These are phyloP conservation scores for Curvularia lunata DNA, from an alignment of 2,329 filamentous ascomycete species.

Conservation along the genomic window DNA sequence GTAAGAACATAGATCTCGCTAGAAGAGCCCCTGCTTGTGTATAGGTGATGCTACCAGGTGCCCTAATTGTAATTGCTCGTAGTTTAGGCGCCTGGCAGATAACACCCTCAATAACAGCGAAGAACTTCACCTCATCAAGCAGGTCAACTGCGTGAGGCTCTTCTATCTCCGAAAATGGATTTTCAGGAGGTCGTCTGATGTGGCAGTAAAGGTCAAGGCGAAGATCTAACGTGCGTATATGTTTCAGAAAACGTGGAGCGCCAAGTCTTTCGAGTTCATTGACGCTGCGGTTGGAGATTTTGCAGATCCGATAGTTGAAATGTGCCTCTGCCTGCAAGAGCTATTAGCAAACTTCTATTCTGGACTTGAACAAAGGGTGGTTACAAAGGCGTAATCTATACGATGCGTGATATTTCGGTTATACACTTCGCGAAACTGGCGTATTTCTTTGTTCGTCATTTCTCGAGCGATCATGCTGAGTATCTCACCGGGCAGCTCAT, in stretches of 20 bases:
- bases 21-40: background rate
- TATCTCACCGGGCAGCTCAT: conserved; percentile 9
- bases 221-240: conserved; percentile 7
- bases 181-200: background rate
- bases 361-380: background rate
- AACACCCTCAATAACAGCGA: background rate
- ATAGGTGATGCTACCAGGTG: background rate
- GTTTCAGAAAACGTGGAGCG: conserved; percentile 4
- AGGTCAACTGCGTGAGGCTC: background rate
- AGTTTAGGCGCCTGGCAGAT: background rate
- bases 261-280: conserved; percentile 2
- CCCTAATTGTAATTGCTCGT: background rate
- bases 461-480: conserved; percentile 7
- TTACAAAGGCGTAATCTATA: conserved; percentile 12
- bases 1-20: background rate
- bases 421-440: conserved; percentile 1
- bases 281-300: conserved; percentile 1
- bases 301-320: conserved; percentile 2
- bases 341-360: background rate
- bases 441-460: background rate
- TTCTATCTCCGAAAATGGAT: no score
- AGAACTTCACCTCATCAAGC: background rate
- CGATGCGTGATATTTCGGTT: conserved; percentile 3
- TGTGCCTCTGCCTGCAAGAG: background rate
- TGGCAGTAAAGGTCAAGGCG: background rate